Conservation (phyloP, 108 stramenopile species). For the Nannochloropsis salina region DNA sequence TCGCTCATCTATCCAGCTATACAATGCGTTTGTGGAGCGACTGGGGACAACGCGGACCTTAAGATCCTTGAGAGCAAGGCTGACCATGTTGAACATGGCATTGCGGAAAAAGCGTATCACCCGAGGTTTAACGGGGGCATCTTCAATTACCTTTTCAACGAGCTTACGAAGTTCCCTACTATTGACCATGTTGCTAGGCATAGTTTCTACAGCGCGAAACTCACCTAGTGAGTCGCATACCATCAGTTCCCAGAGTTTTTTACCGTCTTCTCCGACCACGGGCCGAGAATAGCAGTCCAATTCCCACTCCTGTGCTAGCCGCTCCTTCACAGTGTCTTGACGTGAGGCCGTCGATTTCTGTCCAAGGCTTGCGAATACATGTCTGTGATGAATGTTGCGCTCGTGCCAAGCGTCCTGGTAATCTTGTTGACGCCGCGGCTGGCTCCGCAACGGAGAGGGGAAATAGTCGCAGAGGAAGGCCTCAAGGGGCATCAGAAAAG, state of each 20-base stretch:
- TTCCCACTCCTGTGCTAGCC: slow-evolving; percentile 16
- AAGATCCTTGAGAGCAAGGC: slow-evolving; percentile 45
- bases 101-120: slow-evolving; percentile 85
- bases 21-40: slow-evolving; percentile 80
- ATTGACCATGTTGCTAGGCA: slow-evolving; percentile 66
- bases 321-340: slow-evolving; percentile 3
- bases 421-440: too few species aligned
- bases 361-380: neutral
- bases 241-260: slow-evolving; percentile 92
- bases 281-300: slow-evolving; percentile 69
- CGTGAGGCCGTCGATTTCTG: neutral
- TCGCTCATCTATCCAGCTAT: slow-evolving; percentile 81
- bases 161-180: slow-evolving; percentile 73
- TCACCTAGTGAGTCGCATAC: slow-evolving; percentile 73
- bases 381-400: too few species aligned
- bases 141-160: slow-evolving; percentile 75
- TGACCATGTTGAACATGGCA: slow-evolving; percentile 93
- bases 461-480: neutral
- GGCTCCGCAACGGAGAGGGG: too few species aligned
- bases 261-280: slow-evolving; percentile 67
- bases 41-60: slow-evolving; percentile 58
- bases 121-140: slow-evolving; percentile 58
- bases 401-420: too few species aligned
- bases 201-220: slow-evolving; percentile 41
- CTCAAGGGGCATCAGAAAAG: neutral